These are phyloP conservation scores for Vigna radiata DNA, from an alignment of 306 rosid genomes.

Conservation along the genomic window DNA sequence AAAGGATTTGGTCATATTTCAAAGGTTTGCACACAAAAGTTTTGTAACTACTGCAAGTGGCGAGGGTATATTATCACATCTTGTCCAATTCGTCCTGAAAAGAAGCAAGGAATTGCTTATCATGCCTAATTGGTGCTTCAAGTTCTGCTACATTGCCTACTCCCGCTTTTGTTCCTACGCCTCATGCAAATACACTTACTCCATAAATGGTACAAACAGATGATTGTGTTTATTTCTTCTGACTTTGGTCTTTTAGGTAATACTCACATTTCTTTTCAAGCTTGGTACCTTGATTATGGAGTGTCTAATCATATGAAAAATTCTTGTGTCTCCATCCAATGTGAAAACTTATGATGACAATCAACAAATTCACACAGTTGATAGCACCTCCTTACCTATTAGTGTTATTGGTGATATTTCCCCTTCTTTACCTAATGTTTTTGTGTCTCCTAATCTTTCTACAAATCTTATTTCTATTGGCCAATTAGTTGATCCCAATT, in stretches of 20 bases:
- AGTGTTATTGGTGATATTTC: no score
- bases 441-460: no score
- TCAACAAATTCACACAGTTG: neutral
- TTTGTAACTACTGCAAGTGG: neutral
- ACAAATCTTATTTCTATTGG: no score
- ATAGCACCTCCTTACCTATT: no score
- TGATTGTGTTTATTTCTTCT: neutral
- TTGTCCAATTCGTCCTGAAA: neutral
- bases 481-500: no score
- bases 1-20: neutral
- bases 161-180: neutral
- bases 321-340: neutral
- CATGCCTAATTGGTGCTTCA: neutral
- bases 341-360: neutral
- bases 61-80: neutral
- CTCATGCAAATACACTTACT: no score
- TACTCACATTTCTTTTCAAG: neutral
- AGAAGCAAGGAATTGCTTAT: no score
- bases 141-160: neutral
- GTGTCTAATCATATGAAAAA: neutral
- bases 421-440: no score
- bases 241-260: neutral
- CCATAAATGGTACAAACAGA: no score
- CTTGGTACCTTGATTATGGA: neutral
- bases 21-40: neutral